A percentile compares a stretch with the other conserved stretches of the same genome.
phyloP scores from a whole-genome alignment of 441 rosid genomes.

The Dalechampia spathulata region DNA sequence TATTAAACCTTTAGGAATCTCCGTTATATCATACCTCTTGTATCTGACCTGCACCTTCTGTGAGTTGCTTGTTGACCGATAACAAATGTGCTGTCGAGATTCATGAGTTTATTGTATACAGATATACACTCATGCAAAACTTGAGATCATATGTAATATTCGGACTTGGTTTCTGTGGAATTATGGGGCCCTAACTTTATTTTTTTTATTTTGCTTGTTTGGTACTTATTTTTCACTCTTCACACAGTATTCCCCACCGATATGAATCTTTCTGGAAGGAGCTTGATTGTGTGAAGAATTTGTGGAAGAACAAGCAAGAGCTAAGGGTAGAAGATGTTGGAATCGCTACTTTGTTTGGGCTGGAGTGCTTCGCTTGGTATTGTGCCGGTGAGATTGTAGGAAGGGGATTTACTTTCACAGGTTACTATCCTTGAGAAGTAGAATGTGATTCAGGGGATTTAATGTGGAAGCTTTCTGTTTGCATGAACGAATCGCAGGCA shows the following conservation, averaged over 20 bases:
- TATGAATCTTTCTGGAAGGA: conserved; percentile 70
- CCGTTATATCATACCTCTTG: too few relatives aligned
- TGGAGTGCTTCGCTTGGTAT: conserved; percentile 84
- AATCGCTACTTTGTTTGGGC: conserved; percentile 71
- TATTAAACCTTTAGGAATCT: too few relatives aligned
- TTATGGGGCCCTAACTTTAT: too few relatives aligned
- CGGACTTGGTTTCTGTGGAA: too few relatives aligned
- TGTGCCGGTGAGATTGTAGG: conserved; percentile 85
- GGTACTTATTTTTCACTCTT: neutral
- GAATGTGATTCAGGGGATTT: conserved; percentile 21
- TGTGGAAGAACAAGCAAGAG: conserved; percentile 58
- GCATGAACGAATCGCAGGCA: conserved; percentile 18
- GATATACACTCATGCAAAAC: too few relatives aligned
- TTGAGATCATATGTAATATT: too few relatives aligned
- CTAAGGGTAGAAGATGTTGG: conserved; percentile 68
- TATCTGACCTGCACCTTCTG: too few relatives aligned
- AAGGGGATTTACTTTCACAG: conserved; percentile 75
- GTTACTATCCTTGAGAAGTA: conserved; percentile 67
- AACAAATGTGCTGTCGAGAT: too few relatives aligned
- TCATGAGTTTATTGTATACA: too few relatives aligned
- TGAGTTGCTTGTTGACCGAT: too few relatives aligned
- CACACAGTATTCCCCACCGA: conserved; percentile 62
- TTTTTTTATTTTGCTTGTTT: too few relatives aligned
- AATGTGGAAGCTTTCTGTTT: conserved; percentile 24
- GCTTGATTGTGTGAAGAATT: conserved; percentile 44